Evolutionary conservation across 345 rosid species (phyloP), one percentile per base, ranked within the genome.

Genomic region (Hypericum androsaemum): DNA sequence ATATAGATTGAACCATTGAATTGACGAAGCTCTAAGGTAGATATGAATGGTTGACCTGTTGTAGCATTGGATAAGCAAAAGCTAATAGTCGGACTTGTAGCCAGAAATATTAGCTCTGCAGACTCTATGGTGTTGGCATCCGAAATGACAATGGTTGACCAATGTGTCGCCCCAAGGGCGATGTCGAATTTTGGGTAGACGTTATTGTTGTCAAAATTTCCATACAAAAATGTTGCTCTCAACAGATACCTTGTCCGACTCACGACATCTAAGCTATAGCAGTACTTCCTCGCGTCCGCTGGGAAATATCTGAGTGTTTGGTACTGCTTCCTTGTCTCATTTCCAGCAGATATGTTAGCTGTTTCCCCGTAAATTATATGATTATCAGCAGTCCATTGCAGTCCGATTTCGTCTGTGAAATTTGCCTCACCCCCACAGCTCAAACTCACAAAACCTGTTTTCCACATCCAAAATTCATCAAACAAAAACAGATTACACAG

Each of bases 21-120:
- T 61, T 84, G 94, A 16, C 99, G 88, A 40, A 94, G 89, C 86
- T 94, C 99, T 58, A 94, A 90, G 22, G 97, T 88, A 28, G 99
- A 94, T 64, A 94, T 83, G 78, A 94, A 94, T 36, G 97, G 99
- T 74, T 79, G 82, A 9, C 99, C 95, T 0, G 97, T 88, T 9
- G 97, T 94, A 41, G 99, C 99, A 65, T 88, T 88, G 4, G 99
- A 94, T 63, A 94, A 71, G 67, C 99, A 94, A 58, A 94, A 84
- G 16, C 88, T 80, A 40, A 88, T 55, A 9, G 68, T 74, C 56
- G 90, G 73, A 71, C 63, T 71, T 40, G 79, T 64, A 58, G 99
- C 97, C 41, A 88, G 81, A 74, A 94, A 86, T 69, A 94, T 78
- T 10, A 94, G 81, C 71, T 94, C 99, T 36, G 39, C 56, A 47